A percentile compares a stretch with the other conserved stretches of the same genome.
phyloP scores from a whole-genome alignment of 805 yeast species.

The Starmerella apicola region DNA sequence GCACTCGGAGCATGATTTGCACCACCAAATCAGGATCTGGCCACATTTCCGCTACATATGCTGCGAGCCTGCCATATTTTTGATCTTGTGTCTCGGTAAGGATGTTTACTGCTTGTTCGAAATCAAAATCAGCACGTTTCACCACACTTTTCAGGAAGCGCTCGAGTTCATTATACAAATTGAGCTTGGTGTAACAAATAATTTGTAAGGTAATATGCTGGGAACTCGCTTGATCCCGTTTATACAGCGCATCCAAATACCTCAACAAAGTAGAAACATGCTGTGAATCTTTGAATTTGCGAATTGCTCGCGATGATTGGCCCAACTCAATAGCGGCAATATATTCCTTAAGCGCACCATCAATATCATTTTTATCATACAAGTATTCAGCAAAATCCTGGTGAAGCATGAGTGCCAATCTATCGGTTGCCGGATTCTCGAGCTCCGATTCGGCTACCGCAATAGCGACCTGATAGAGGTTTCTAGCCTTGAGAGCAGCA shows the following conservation, averaged over 20 bases:
- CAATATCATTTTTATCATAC: conserved; percentile 50
- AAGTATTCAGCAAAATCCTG: conserved; percentile 60
- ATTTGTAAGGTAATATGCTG: conserved; percentile 74
- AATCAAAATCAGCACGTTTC: conserved; percentile 40
- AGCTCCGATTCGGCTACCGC: conserved; percentile 37
- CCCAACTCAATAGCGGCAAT: conserved; percentile 44
- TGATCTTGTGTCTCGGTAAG: conserved; percentile 47
- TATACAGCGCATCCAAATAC: conserved; percentile 51
- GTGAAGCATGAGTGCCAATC: conserved; percentile 23
- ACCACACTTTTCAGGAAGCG: conserved; percentile 40
- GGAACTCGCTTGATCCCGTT: conserved; percentile 43
- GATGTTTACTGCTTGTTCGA: conserved; percentile 51
- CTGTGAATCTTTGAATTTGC: conserved; percentile 66
- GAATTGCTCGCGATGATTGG: conserved; percentile 63
- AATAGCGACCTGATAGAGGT: conserved; percentile 60
- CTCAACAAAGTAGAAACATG: conserved; percentile 51
- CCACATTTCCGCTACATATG: conserved; percentile 53
- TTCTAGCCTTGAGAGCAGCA: conserved; percentile 53
- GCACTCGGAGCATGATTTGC: conserved; percentile 56
- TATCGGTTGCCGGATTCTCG: neutral
- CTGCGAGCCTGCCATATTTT: conserved; percentile 53
- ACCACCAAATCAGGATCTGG: conserved; percentile 67
- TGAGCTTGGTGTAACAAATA: conserved; percentile 69
- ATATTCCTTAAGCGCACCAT: conserved; percentile 64
- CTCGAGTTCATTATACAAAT: conserved; percentile 43